Evolutionary conservation across 345 rosid genomes (phyloP).

Genomic region (Orychophragmus violaceus): DNA sequence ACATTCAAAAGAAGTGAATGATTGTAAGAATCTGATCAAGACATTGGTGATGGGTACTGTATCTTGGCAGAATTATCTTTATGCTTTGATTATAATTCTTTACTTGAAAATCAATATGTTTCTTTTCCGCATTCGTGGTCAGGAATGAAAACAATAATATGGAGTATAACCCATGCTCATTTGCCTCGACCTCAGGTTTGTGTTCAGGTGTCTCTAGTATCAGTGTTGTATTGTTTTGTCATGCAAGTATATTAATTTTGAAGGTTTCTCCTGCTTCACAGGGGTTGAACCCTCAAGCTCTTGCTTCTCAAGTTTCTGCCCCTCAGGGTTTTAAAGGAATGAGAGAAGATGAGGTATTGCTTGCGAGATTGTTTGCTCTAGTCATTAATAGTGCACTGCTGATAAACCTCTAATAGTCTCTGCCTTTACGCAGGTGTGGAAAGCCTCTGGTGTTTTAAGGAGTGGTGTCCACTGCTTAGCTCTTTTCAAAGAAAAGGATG

Average conservation of each 20-base stretch:
- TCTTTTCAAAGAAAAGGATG: slow-evolving; percentile 96
- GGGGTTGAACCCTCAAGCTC: slow-evolving; percentile 61
- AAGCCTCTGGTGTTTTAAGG: slow-evolving; percentile 92
- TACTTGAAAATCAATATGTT: background rate
- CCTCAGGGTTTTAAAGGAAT: slow-evolving; percentile 86
- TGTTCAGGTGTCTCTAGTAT: slow-evolving; percentile 9
- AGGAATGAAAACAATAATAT: slow-evolving; percentile 98
- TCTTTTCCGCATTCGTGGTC: slow-evolving; percentile 13
- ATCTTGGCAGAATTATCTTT: slow-evolving; percentile 13
- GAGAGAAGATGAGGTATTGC: slow-evolving; percentile 94
- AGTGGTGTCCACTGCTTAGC: slow-evolving; percentile 98
- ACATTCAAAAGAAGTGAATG: slow-evolving; percentile 97
- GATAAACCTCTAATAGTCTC: slow-evolving; percentile 28
- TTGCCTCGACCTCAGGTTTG: slow-evolving; percentile 89
- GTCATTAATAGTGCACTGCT: background rate
- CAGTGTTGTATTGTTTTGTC: slow-evolving; percentile 10
- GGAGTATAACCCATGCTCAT: slow-evolving; percentile 99
- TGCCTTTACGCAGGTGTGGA: slow-evolving; percentile 61
- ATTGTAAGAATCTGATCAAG: slow-evolving; percentile 91
- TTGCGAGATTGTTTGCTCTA: background rate
- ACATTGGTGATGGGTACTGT: slow-evolving; percentile 94
- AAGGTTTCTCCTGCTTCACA: slow-evolving; percentile 51
- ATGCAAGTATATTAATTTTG: slow-evolving; percentile 19
- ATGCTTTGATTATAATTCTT: slow-evolving; percentile 3
- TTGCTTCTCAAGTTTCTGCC: slow-evolving; percentile 56